phyloP scores from a whole-genome alignment of 148 eudicot genomes.

The Heliosperma pusillum region DNA sequence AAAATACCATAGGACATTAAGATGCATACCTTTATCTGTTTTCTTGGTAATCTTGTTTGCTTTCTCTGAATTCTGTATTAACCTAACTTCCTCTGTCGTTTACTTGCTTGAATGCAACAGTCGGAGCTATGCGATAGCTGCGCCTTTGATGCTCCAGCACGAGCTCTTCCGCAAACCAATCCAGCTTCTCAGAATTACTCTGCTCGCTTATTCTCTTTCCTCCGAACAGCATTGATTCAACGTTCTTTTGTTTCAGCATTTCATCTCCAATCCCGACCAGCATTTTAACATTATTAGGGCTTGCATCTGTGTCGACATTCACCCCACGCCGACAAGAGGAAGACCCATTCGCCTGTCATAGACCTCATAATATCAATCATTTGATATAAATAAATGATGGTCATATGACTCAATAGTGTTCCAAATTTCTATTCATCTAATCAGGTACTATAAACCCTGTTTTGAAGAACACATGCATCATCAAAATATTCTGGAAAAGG shows the following conservation, averaged over 20 bases:
- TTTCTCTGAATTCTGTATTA: not conserved
- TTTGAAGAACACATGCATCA: too few relatives aligned
- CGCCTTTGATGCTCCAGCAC: slow-evolving; percentile 91
- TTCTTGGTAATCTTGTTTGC: not conserved
- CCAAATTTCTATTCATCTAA: too few relatives aligned
- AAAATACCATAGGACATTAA: not conserved
- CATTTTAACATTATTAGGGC: slow-evolving; percentile 68
- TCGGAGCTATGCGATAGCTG: slow-evolving; percentile 86
- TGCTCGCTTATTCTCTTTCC: slow-evolving; percentile 77
- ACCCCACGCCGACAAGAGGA: slow-evolving; percentile 55
- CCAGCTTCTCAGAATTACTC: slow-evolving; percentile 79
- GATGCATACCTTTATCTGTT: slow-evolving; percentile 23
- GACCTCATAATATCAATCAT: not conserved
- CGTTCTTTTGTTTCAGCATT: slow-evolving; percentile 89
- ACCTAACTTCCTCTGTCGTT: slow-evolving; percentile 34
- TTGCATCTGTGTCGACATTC: slow-evolving; percentile 65
- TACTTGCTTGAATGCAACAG: slow-evolving; percentile 89
- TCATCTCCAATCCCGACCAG: slow-evolving; percentile 70
- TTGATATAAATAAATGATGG: not conserved
- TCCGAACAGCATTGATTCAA: slow-evolving; percentile 77
- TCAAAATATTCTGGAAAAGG: too few relatives aligned
- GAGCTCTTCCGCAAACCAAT: slow-evolving; percentile 88
- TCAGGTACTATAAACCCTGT: too few relatives aligned
- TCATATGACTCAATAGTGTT: too few relatives aligned
- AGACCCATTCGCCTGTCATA: slow-evolving; percentile 80